These are phyloP conservation scores for Dalbergia cochinchinensis DNA, from an alignment of 306 rosid genomes.

Conservation along the genomic window DNA sequence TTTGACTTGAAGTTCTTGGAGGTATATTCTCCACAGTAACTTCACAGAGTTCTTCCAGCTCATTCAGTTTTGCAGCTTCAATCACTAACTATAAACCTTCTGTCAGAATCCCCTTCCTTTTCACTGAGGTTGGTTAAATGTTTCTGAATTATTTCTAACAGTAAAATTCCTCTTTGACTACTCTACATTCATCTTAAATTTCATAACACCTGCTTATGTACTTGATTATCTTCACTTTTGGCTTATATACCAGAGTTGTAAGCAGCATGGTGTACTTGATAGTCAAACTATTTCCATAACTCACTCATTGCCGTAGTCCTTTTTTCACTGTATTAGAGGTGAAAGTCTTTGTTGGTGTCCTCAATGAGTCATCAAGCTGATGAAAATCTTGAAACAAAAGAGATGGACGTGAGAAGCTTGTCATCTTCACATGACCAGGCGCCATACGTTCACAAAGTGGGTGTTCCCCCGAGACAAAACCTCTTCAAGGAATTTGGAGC, in stretches of 20 bases:
- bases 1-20: constrained; percentile 66
- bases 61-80: constrained; percentile 38
- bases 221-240: background rate
- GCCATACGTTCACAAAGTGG: constrained; percentile 70
- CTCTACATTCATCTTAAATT: background rate
- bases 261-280: constrained; percentile 32
- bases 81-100: constrained; percentile 35
- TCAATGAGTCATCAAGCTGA: constrained; percentile 57
- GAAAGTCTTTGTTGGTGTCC: constrained; percentile 48
- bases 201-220: background rate
- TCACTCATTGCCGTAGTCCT: too few relatives aligned
- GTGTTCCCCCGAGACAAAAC: constrained; percentile 82
- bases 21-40: constrained; percentile 53
- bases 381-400: constrained; percentile 53
- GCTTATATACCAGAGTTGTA: constrained; percentile 1
- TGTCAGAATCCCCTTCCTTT: constrained; percentile 32
- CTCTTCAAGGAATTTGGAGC: constrained; percentile 74
- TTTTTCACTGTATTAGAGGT: constrained; percentile 44
- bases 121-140: constrained; percentile 51
- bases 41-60: constrained; percentile 34
- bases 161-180: background rate
- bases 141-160: constrained; percentile 34
- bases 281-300: background rate
- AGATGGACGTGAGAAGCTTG: constrained; percentile 51
- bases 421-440: constrained; percentile 50